Base-by-base conservation (phyloP, 2,329 filamentous ascomycete genomes). In the Uncinocarpus reesii region DNA sequence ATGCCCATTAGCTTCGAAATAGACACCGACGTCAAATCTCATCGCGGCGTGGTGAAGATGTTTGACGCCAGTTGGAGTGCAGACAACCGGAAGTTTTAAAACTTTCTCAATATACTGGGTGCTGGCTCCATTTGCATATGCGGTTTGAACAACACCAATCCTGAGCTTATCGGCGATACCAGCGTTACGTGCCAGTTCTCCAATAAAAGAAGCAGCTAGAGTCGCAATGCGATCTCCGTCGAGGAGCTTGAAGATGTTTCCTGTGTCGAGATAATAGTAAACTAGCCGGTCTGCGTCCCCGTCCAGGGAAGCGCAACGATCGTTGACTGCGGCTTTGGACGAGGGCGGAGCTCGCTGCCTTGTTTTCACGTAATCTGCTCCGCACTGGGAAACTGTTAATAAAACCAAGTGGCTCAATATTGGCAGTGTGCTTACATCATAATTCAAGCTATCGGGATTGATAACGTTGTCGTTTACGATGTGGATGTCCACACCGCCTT, bases 1-100 rank as follows among this genome's bases (percentile, higher is more conserved):
- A 67, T 98, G 92, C 24, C 92, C 92, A 64, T 98, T 98, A 55
- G 92, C 92, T 72, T 98, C 92, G 61, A 98, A 98, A 72, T 98
- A 98, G 45, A 96, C 87, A 49, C 92, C 92, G 48, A 96, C 82
- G 60, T 98, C 92, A 59, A 93, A 95, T 56, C 89, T 86, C 60
- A 86, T 81, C 32, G 92, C 92, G n/a, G 87, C 92, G 62, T 96
- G 92, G 70, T 98, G 92, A 54, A 98, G 78, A 69, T 95, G 86
- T 75, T 98, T 98, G 53, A 98, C 92, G 56, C 92, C 92, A 0
- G 92, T 98, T 11, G 87, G 82, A 1, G 92, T 96, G 75, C 86
- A 95, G 51, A 93, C 82, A 18, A 95, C 86, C 42, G 89, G 89
- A 35, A 98, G 80, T 60, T 85, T 84, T 48, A 96, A 77, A 55